Evolutionary conservation across 768 basidiomycete genomes (phyloP), one percentile per base, ranked within the genome.

Genomic region (Hygrocybe punicea): DNA sequence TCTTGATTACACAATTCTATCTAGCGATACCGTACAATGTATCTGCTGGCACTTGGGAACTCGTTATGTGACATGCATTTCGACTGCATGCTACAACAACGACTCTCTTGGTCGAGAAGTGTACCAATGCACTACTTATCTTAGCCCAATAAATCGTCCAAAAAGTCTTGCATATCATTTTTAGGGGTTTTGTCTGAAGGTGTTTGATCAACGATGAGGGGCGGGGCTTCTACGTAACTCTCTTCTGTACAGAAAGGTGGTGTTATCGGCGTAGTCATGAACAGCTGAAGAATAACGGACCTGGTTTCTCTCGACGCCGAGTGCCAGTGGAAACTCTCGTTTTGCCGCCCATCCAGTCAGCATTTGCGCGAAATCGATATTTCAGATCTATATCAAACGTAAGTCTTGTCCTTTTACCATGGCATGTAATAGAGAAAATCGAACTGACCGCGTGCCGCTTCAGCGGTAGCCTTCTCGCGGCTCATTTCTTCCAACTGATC

Each of bases 401-500:
- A 24, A 34, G 51, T 24, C 16, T 19, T 45, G 45, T 14, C 16
- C 46, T 53, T 16, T 35, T 25, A 4, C 8, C 24, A n/a, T 44
- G 21, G n/a, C 42, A 11, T n/a, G 24, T 25, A 48, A 16, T 19
- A 44, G 19, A 53, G 42, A 40, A 39, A 6, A 64, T 16, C 37
- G 2, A 23, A 61, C 75, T 44, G 53, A 89, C 91, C 91, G 78
- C 88, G 76, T 21, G 80, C 81, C 11, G 91, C 90, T 57, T 91
- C 89, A 0, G 89, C 89, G 5, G 81, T 78, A 2, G 80, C 79
- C 63, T 91, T 92, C 59, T 90, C 89, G 19, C 81, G 78, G 34
- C 71, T 80, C 76, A 93, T 72, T 35, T 80, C 76, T 33, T 90
- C 87, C 2, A 92, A 70, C 24, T 81, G 72, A 3, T 76, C 73